Conservation (phyloP, 2,329 filamentous ascomycete species). For the Calonectria hawksworthii region DNA sequence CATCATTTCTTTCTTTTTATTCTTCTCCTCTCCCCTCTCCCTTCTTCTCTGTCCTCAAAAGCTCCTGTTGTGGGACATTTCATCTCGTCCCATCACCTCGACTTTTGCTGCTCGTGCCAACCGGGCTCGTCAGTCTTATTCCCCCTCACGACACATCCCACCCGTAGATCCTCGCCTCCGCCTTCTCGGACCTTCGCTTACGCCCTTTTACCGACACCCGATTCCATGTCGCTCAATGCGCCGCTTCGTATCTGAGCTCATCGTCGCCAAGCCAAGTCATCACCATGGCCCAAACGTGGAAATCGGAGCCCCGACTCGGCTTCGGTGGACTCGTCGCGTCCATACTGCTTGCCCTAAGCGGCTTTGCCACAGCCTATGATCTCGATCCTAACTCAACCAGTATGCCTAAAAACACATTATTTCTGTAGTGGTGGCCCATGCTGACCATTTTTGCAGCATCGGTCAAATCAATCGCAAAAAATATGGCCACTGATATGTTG, state of each 20-base stretch:
- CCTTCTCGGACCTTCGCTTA: slow-evolving; percentile 17
- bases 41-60: neutral
- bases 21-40: slow-evolving; percentile 15
- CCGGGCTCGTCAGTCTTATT: slow-evolving; percentile 1
- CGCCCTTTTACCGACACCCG: slow-evolving; percentile 25
- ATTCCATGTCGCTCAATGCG: slow-evolving; percentile 37
- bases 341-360: slow-evolving; percentile 43
- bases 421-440: neutral
- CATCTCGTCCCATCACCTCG: neutral
- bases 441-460: slow-evolving; percentile 57
- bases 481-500: slow-evolving; percentile 65
- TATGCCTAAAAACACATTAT: slow-evolving; percentile 37
- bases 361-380: slow-evolving; percentile 50
- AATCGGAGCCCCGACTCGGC: slow-evolving; percentile 27
- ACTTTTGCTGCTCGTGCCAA: neutral
- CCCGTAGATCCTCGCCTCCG: slow-evolving; percentile 13
- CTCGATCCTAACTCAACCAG: slow-evolving; percentile 54
- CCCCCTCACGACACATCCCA: slow-evolving; percentile 10
- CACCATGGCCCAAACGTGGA: slow-evolving; percentile 39
- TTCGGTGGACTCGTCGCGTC: slow-evolving; percentile 39
- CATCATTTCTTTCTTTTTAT: slow-evolving; percentile 11
- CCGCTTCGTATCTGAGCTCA: slow-evolving; percentile 36
- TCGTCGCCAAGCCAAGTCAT: slow-evolving; percentile 30
- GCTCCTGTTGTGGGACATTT: neutral
- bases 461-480: slow-evolving; percentile 62